phyloP scores from a whole-genome alignment of 1,284 basidiomycete species.

The Ustilago curta region DNA sequence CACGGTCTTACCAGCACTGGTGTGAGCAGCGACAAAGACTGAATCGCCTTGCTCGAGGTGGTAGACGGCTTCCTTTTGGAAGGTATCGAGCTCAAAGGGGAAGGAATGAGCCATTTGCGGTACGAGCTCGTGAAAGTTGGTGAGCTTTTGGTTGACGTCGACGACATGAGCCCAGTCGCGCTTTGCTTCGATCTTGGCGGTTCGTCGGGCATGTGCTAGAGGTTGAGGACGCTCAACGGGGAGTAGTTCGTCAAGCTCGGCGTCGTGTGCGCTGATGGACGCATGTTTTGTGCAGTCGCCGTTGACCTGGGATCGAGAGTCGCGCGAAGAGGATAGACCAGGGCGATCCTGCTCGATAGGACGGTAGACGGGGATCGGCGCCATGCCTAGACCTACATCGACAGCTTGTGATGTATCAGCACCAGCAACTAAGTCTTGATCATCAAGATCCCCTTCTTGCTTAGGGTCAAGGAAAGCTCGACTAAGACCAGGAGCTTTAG shows the following conservation, averaged over 20 bases:
- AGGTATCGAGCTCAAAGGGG: constrained; percentile 86
- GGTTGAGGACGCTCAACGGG: constrained; percentile 58
- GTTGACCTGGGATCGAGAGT: constrained; percentile 15
- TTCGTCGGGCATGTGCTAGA: constrained; percentile 34
- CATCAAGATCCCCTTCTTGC: constrained; percentile 70
- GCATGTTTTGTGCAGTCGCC: constrained; percentile 6
- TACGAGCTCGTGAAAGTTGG: constrained; percentile 87
- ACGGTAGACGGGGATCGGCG: constrained; percentile 48
- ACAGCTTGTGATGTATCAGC: constrained; percentile 25
- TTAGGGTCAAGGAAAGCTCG: constrained; percentile 59
- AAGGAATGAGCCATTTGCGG: constrained; percentile 86
- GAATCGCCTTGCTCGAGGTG: constrained; percentile 97
- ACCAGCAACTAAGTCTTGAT: constrained; percentile 60
- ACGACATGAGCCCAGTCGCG: constrained; percentile 98
- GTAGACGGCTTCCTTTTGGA: constrained; percentile 98
- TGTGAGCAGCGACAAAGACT: constrained; percentile 98
- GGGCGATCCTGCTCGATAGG: constrained; percentile 34
- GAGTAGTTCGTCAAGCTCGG: constrained; percentile 66
- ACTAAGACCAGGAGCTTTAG: constrained; percentile 42
- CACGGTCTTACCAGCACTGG: constrained; percentile 98
- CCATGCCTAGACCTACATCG: constrained; percentile 37
- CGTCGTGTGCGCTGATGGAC: constrained; percentile 35
- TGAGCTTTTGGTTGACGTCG: constrained; percentile 88
- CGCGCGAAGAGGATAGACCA: constrained; percentile 16
- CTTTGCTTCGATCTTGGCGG: constrained; percentile 72